Percentiles rank a stretch among this genome's conserved stretches.
These are phyloP conservation scores for Metarhizium guizhouense DNA, from an alignment of 2,329 filamentous ascomycete species.

Conservation along the genomic window DNA sequence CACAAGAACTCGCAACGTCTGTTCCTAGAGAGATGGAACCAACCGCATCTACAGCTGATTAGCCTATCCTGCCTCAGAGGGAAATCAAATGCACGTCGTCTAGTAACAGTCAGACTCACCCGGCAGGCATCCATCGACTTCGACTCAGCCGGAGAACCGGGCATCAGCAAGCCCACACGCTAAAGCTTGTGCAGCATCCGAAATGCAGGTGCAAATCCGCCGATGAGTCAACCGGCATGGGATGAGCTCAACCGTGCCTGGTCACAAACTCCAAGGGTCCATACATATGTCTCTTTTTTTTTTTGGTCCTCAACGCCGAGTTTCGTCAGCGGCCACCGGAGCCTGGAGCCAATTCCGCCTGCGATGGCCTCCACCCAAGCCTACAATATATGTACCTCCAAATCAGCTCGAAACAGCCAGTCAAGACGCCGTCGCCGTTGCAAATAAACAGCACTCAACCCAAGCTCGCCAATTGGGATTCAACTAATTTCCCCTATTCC, in stretches of 20 bases:
- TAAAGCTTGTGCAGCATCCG: neutral
- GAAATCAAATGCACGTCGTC: too few relatives aligned
- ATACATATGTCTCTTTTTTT: neutral
- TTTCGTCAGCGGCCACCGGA: neutral
- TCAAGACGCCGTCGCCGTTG: too few relatives aligned
- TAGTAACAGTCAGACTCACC: too few relatives aligned
- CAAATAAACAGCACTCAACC: neutral
- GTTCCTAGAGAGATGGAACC: too few relatives aligned
- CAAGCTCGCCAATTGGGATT: neutral
- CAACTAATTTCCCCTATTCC: neutral
- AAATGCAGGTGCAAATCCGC: too few relatives aligned
- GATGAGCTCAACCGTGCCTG: neutral
- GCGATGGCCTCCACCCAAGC: neutral
- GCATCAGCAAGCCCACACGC: neutral
- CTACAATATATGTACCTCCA: neutral
- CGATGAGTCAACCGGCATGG: neutral
- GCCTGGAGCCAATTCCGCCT: neutral
- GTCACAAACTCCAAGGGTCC: too few relatives aligned
- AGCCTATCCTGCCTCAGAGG: too few relatives aligned
- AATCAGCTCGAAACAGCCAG: neutral
- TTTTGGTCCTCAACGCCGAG: neutral
- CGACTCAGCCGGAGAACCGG: too few relatives aligned
- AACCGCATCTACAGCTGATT: too few relatives aligned
- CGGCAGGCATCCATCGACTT: too few relatives aligned
- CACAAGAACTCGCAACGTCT: too few relatives aligned